Evolutionary conservation across 495 filamentous ascomycete genomes (phyloP).

Genomic region (Apodospora peruviana): DNA sequence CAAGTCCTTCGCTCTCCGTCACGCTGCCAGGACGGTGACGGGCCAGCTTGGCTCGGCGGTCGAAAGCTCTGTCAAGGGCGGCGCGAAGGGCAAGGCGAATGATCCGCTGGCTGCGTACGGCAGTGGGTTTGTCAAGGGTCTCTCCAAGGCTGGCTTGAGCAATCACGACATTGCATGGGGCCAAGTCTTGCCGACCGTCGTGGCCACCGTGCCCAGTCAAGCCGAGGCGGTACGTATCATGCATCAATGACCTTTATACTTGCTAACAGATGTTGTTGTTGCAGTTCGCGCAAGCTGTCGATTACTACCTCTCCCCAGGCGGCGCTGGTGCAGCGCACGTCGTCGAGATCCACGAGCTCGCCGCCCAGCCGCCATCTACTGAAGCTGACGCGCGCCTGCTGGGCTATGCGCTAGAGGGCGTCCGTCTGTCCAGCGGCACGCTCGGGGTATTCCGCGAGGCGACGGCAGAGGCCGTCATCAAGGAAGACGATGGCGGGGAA

Average conservation of each 20-base stretch:
- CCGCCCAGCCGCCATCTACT: constrained; percentile 24
- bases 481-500: constrained; percentile 45
- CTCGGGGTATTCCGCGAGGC: constrained; percentile 47
- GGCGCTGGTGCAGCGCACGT: constrained; percentile 52
- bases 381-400: constrained; percentile 37
- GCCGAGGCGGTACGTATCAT: constrained; percentile 49
- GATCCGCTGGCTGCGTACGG: constrained; percentile 63
- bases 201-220: constrained; percentile 58
- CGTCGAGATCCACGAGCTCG: constrained; percentile 52
- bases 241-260: too few relatives aligned
- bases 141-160: constrained; percentile 60
- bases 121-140: constrained; percentile 58
- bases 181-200: constrained; percentile 52
- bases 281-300: constrained; percentile 66
- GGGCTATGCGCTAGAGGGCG: constrained; percentile 49
- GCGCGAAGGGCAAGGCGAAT: constrained; percentile 46
- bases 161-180: constrained; percentile 67
- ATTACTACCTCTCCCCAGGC: constrained; percentile 63
- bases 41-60: constrained; percentile 41
- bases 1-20: constrained; percentile 52
- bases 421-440: constrained; percentile 42
- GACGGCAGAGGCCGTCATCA: constrained; percentile 39
- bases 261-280: constrained; percentile 5
- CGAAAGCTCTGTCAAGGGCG: constrained; percentile 53
- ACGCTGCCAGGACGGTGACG: constrained; percentile 56